These are phyloP conservation scores for Ampelomyces quisqualis DNA, from an alignment of 2,329 filamentous ascomycete genomes.

Conservation along the genomic window DNA sequence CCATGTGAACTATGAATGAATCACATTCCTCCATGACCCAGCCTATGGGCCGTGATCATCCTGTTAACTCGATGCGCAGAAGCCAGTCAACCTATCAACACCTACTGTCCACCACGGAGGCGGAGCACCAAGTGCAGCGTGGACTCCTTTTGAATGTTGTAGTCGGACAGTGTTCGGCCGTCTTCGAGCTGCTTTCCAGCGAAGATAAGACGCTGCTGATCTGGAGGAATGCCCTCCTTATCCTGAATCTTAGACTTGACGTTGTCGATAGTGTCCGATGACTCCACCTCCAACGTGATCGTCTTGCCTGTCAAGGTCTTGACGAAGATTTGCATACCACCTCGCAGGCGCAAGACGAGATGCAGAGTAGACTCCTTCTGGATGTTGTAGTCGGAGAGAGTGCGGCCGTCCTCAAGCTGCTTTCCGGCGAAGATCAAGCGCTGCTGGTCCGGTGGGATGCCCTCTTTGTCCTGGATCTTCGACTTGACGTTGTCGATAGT, in stretches of 20 bases:
- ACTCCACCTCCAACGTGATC: constrained; percentile 88
- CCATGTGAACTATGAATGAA: constrained; percentile 35
- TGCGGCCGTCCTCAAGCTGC: constrained; percentile 93
- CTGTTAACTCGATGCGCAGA: constrained; percentile 37
- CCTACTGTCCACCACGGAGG: constrained; percentile 58
- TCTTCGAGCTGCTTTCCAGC: constrained; percentile 93
- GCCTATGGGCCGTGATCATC: constrained; percentile 26
- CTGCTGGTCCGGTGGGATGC: constrained; percentile 94
- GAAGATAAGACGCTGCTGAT: constrained; percentile 92
- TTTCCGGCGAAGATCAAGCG: constrained; percentile 95
- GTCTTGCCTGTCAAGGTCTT: constrained; percentile 77
- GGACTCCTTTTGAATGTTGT: constrained; percentile 86
- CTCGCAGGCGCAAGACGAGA: constrained; percentile 81
- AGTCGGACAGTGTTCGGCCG: constrained; percentile 85
- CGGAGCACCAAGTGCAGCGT: constrained; percentile 65
- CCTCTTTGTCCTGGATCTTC: constrained; percentile 98
- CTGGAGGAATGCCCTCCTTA: constrained; percentile 83
- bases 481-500: constrained; percentile 96
- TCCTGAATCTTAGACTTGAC: constrained; percentile 85
- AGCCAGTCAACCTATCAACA: constrained; percentile 11
- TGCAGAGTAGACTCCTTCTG: constrained; percentile 90
- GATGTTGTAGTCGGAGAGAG: constrained; percentile 90
- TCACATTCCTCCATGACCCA: constrained; percentile 15
- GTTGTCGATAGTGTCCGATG: constrained; percentile 88
- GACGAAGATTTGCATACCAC: constrained; percentile 66